A percentile compares a stretch with the other conserved stretches of the same genome.
Conservation (phyloP, 208 protist species). For the Lotmaria passim region DNA sequence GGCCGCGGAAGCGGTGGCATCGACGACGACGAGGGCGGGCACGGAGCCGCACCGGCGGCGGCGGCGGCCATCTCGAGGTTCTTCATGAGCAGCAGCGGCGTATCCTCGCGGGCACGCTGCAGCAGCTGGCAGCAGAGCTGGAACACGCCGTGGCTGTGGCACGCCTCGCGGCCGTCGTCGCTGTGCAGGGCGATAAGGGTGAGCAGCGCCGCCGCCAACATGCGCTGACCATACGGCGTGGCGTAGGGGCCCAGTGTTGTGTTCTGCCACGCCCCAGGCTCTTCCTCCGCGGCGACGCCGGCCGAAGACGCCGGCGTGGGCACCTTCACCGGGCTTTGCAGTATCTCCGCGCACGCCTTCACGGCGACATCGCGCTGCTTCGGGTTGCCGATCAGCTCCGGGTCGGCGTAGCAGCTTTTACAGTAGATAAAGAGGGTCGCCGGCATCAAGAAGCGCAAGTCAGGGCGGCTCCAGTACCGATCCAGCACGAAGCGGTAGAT, state of each 20-base stretch:
- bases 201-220: conserved; percentile 70
- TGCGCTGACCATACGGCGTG: conserved; percentile 60
- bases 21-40: conserved; percentile 1
- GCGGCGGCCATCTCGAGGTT: conserved; percentile 1
- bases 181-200: conserved; percentile 64
- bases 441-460: conserved; percentile 80
- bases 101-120: conserved; percentile 25
- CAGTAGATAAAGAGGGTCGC: conserved; percentile 85
- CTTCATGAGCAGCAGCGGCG: conserved; percentile 26
- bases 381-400: conserved; percentile 56
- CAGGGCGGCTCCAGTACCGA: conserved; percentile 75
- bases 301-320: conserved; percentile 15
- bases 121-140: conserved; percentile 77
- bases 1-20: conserved; percentile 21
- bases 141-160: conserved; percentile 50
- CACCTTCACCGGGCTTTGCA: conserved; percentile 62
- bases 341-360: conserved; percentile 57
- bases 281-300: conserved; percentile 8
- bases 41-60: background rate
- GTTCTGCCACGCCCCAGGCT: conserved; percentile 75
- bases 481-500: conserved; percentile 77
- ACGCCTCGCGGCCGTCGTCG: conserved; percentile 50
- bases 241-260: conserved; percentile 64
- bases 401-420: conserved; percentile 86
- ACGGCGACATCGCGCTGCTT: conserved; percentile 60